A percentile compares a stretch with the other conserved stretches of the same genome.
Evolutionary conservation across 225 moss, liverwort and hornwort genomes (phyloP).

Genomic region (Polytrichum formosum): DNA sequence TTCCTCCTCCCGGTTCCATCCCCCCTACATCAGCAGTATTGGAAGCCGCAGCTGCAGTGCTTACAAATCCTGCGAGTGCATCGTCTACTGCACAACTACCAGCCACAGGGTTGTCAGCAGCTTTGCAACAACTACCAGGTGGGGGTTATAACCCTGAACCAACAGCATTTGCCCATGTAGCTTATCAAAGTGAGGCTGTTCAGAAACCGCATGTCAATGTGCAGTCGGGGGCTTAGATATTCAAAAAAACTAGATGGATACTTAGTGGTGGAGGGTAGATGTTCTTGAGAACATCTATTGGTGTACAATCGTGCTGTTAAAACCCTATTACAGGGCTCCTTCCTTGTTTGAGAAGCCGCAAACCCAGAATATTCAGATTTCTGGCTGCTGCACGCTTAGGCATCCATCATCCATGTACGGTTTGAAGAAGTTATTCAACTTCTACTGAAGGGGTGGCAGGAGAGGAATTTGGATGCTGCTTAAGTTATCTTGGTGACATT

Average conservation of each 20-base stretch:
- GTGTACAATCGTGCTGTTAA: constrained; percentile 16
- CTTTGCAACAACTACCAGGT: constrained; percentile 50
- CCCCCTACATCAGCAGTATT: constrained; percentile 45
- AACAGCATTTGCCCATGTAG: constrained; percentile 24
- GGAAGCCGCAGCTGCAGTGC: constrained; percentile 52
- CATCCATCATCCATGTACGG: constrained; percentile 6
- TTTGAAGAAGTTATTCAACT: constrained; percentile 7
- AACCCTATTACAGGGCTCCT: constrained; percentile 5
- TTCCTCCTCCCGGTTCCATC: constrained; percentile 7
- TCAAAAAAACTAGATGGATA: not conserved
- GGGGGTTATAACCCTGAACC: constrained; percentile 44
- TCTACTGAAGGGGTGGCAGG: constrained; percentile 4
- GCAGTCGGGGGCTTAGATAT: constrained; percentile 16
- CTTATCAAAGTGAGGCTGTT: constrained; percentile 36
- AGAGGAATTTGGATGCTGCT: not conserved
- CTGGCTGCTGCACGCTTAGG: not conserved
- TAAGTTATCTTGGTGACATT: too few species aligned
- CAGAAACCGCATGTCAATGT: constrained; percentile 24
- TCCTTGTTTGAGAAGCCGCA: constrained; percentile 16
- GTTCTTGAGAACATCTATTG: not conserved
- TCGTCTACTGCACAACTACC: constrained; percentile 4
- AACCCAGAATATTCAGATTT: constrained; percentile 3
- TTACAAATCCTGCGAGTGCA: constrained; percentile 29
- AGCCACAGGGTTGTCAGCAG: constrained; percentile 35
- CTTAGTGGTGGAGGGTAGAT: constrained; percentile 15